Conservation (phyloP, 2,329 filamentous ascomycete species). For the Aspergillus clavatus region DNA sequence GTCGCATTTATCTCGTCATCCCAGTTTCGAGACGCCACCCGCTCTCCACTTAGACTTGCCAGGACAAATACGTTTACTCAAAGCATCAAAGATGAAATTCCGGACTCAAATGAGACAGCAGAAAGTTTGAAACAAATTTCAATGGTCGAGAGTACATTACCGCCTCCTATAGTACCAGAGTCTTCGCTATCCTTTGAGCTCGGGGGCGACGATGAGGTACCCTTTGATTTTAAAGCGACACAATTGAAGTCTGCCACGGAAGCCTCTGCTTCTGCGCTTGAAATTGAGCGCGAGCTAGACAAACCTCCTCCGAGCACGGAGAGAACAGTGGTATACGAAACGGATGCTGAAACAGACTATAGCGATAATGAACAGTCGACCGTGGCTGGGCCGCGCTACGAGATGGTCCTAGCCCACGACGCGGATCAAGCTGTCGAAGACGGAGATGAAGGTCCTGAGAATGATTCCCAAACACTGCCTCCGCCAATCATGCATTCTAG, state of each 20-base stretch:
- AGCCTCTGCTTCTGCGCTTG: neutral
- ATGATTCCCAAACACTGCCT: slow-evolving; percentile 32
- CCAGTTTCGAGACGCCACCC: slow-evolving; percentile 26
- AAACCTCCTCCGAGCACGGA: slow-evolving; percentile 12
- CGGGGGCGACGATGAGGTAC: neutral
- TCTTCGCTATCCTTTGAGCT: slow-evolving; percentile 1
- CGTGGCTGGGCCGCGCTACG: slow-evolving; percentile 7
- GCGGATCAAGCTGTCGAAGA: slow-evolving; percentile 4
- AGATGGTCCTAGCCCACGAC: neutral
- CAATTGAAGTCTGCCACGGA: slow-evolving; percentile 2
- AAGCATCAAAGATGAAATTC: slow-evolving; percentile 20
- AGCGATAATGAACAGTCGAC: slow-evolving; percentile 19
- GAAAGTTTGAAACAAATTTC: neutral
- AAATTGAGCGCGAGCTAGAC: neutral
- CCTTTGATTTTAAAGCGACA: slow-evolving; percentile 1
- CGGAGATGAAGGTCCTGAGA: slow-evolving; percentile 11
- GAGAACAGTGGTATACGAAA: slow-evolving; percentile 39
- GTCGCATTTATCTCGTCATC: slow-evolving; percentile 35
- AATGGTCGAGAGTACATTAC: neutral
- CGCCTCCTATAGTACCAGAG: neutral
- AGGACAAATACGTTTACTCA: slow-evolving; percentile 1
- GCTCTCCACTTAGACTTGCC: slow-evolving; percentile 23
- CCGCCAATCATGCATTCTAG: slow-evolving; percentile 19
- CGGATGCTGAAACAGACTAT: slow-evolving; percentile 37
- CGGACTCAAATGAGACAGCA: neutral